These are phyloP conservation scores for Odonthalia washingtoniensis DNA, from an alignment of 31 red algal species.

Conservation along the genomic window DNA sequence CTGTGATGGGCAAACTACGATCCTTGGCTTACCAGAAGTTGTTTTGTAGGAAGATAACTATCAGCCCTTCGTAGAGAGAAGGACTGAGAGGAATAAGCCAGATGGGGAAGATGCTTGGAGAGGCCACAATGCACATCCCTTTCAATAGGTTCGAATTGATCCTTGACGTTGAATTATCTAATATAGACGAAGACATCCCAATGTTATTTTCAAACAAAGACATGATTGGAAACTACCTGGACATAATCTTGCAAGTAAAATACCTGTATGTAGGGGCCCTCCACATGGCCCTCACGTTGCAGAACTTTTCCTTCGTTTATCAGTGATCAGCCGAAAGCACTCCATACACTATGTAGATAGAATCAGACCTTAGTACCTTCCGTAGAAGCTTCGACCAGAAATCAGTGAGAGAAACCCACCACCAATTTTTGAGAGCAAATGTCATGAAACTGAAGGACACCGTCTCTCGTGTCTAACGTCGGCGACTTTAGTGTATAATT, in stretches of 20 bases:
- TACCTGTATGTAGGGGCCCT: no score
- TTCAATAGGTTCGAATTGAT: constrained; percentile 27
- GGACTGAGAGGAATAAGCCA: not conserved
- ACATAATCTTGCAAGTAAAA: no score
- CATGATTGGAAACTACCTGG: constrained; percentile 13
- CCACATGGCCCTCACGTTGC: no score
- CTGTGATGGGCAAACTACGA: not conserved
- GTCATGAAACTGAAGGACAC: not conserved
- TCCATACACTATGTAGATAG: not conserved
- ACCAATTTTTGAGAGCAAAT: constrained; percentile 37
- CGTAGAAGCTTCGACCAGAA: constrained; percentile 33
- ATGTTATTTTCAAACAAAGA: not conserved
- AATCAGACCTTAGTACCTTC: constrained; percentile 51
- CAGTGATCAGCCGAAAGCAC: not conserved
- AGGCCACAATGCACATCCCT: not conserved
- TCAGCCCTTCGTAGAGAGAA: not conserved
- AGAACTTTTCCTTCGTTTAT: no score
- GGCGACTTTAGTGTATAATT: not conserved
- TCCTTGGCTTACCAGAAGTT: not conserved
- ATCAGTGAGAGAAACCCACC: constrained; percentile 30
- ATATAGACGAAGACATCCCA: not conserved
- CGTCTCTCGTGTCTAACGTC: no score
- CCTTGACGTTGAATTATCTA: constrained; percentile 27
- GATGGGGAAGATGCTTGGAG: not conserved
- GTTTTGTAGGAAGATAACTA: not conserved